Percentiles rank a stretch among this genome's conserved stretches.
Evolutionary conservation across 768 basidiomycete species (phyloP).

Genomic region (Lentinus brumalis): DNA sequence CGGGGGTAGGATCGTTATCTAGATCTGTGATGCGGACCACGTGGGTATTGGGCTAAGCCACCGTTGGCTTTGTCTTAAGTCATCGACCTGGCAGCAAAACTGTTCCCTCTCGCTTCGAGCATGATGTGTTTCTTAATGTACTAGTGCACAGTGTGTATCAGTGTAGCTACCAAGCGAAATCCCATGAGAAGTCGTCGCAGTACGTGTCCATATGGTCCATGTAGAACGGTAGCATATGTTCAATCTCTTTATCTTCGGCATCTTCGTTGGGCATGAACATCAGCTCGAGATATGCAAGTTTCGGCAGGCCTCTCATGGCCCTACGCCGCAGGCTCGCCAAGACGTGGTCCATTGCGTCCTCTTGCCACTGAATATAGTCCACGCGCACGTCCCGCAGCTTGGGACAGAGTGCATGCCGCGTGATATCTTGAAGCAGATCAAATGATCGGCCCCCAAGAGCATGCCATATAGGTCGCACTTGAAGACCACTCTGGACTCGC

Average conservation of each 20-base stretch:
- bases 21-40: no score
- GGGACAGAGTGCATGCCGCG: not conserved
- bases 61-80: no score
- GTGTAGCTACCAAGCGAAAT: not conserved
- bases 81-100: no score
- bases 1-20: no score
- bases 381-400: not conserved
- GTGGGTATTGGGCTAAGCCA: no score
- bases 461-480: not conserved
- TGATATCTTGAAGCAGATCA: not conserved
- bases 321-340: not conserved
- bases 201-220: not conserved
- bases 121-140: no score
- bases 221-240: not conserved
- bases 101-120: no score
- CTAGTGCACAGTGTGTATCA: no score
- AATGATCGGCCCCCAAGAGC: not conserved
- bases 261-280: not conserved
- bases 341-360: not conserved
- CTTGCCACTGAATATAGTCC: not conserved
- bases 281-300: not conserved
- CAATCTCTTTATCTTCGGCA: not conserved
- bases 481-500: not conserved
- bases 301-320: not conserved
- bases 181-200: not conserved